Percentiles rank a stretch among this genome's conserved stretches.
phyloP scores from a whole-genome alignment of 1,139 yeast genomes.

The Candida tunisiensis region DNA sequence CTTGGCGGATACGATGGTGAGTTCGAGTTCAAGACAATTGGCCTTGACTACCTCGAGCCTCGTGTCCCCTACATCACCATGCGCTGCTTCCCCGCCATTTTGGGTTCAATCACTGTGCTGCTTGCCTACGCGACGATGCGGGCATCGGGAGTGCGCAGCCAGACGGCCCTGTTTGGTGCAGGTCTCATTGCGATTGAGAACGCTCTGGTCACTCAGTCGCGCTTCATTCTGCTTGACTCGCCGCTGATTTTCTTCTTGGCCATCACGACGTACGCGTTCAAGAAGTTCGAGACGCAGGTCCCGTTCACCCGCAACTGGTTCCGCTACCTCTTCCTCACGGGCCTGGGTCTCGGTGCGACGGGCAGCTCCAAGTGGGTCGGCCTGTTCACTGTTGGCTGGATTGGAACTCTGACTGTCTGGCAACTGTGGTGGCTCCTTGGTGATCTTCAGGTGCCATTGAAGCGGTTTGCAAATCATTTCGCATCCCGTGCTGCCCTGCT shows the following conservation, averaged over 20 bases:
- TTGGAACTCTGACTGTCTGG: slow-evolving; percentile 56
- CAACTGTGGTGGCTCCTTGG: slow-evolving; percentile 85
- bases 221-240: slow-evolving; percentile 80
- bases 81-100: slow-evolving; percentile 72
- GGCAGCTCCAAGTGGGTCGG: slow-evolving; percentile 95
- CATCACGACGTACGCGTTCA: slow-evolving; percentile 61
- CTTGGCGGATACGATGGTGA: slow-evolving; percentile 67
- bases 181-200: slow-evolving; percentile 64
- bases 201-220: slow-evolving; percentile 73
- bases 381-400: slow-evolving; percentile 84
- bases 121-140: slow-evolving; percentile 69
- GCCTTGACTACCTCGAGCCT: slow-evolving; percentile 28
- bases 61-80: slow-evolving; percentile 53
- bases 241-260: slow-evolving; percentile 89
- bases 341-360: slow-evolving; percentile 76
- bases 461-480: slow-evolving; percentile 35
- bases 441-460: slow-evolving; percentile 50
- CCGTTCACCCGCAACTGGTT: slow-evolving; percentile 63
- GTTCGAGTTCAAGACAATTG: slow-evolving; percentile 57
- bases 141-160: slow-evolving; percentile 73
- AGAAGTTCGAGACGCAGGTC: slow-evolving; percentile 61
- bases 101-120: slow-evolving; percentile 69
- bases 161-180: slow-evolving; percentile 52
- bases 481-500: slow-evolving; percentile 39
- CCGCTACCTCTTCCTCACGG: slow-evolving; percentile 54